A percentile compares a stretch with the other conserved stretches of the same genome.
Conservation (phyloP, 1,284 basidiomycete species). For the Malassezia psittaci region DNA sequence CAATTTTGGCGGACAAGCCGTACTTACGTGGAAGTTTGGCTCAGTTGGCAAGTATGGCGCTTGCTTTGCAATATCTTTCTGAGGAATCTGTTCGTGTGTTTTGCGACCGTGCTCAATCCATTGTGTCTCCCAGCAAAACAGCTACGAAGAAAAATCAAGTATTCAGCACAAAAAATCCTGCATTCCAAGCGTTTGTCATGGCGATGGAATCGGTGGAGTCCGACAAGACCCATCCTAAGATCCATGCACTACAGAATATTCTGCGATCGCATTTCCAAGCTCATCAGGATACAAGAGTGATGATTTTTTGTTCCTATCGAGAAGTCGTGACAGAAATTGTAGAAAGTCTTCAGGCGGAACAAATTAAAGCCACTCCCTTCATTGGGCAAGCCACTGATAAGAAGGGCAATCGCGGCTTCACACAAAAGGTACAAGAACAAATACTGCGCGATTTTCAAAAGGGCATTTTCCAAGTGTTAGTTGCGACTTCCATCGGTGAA, state of each 20-base stretch:
- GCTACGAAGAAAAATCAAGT: conserved; percentile 24
- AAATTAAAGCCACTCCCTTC: conserved; percentile 63
- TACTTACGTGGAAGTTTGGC: conserved; percentile 21
- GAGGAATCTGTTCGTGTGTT: conserved; percentile 57
- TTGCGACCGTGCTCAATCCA: conserved; percentile 47
- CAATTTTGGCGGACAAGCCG: conserved; percentile 17
- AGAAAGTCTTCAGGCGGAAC: conserved; percentile 53
- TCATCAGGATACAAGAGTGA: conserved; percentile 75
- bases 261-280: conserved; percentile 51
- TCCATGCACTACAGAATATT: conserved; percentile 59
- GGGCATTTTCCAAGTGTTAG: conserved; percentile 80
- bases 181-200: conserved; percentile 57
- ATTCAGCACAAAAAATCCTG: conserved; percentile 53
- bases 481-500: conserved; percentile 94
- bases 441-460: conserved; percentile 74
- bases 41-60: conserved; percentile 32
- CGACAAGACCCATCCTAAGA: conserved; percentile 70
- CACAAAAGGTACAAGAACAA: conserved; percentile 85
- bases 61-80: conserved; percentile 52
- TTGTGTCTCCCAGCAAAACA: conserved; percentile 40
- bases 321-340: conserved; percentile 86
- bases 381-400: conserved; percentile 84
- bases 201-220: conserved; percentile 55
- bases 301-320: conserved; percentile 87
- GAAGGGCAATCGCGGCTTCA: conserved; percentile 72